Conservation (phyloP, 176 grass and related monocot species). For the Calamus simplicifolius region DNA sequence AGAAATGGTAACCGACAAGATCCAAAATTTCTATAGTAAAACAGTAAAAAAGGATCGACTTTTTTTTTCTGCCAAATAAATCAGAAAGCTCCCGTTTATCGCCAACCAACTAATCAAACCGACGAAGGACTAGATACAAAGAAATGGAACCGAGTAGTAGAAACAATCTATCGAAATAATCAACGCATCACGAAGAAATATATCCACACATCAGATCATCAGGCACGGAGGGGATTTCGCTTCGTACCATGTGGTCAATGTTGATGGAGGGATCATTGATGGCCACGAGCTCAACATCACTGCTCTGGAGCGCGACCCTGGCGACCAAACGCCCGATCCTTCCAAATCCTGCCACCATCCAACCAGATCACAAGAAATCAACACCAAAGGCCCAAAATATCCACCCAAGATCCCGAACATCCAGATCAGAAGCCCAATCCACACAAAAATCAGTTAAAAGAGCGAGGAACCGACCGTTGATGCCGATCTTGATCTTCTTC, state of each 20-base stretch:
- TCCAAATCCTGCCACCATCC: conserved; percentile 38
- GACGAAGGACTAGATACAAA: too few species aligned
- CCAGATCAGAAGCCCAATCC: background rate
- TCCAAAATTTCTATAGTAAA: too few species aligned
- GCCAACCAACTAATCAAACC: too few species aligned
- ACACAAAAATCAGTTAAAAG: background rate
- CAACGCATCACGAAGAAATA: background rate
- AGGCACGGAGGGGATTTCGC: background rate
- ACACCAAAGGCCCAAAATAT: background rate
- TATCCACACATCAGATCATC: background rate
- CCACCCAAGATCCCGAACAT: background rate
- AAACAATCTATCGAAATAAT: too few species aligned
- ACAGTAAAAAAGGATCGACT: too few species aligned
- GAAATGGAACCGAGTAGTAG: too few species aligned
- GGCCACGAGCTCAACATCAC: conserved; percentile 67
- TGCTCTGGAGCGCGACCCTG: conserved; percentile 57
- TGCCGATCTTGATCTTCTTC: conserved; percentile 55
- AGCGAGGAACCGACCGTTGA: conserved; percentile 36
- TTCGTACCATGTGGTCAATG: conserved; percentile 53
- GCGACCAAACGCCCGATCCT: conserved; percentile 68
- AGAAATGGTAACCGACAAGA: background rate
- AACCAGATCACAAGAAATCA: too few species aligned
- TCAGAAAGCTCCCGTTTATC: too few species aligned
- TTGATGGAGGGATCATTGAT: conserved; percentile 70
- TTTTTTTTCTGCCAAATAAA: too few species aligned